Percentiles rank a stretch among this genome's conserved stretches.
Conservation (phyloP, 2,329 filamentous ascomycete genomes). For the Bisporella sp. region DNA sequence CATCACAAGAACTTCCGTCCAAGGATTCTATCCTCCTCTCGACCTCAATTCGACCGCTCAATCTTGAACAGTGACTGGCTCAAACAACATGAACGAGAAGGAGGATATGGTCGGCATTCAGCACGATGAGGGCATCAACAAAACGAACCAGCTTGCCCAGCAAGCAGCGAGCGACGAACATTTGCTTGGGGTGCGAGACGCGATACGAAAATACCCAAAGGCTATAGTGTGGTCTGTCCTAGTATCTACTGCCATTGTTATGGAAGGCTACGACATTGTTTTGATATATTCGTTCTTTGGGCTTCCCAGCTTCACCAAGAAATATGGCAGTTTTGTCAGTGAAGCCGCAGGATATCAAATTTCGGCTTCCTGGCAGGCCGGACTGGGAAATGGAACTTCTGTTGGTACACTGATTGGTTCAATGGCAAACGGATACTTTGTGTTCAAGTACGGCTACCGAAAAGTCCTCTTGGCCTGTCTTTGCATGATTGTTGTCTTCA, state of each 20-base stretch:
- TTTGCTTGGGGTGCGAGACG: not conserved
- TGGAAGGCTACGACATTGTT: conserved; percentile 31
- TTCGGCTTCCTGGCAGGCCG: conserved; percentile 23
- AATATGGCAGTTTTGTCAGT: not conserved
- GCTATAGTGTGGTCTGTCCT: conserved; percentile 12
- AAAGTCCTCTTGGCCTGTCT: conserved; percentile 38
- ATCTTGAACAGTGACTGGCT: too few relatives aligned
- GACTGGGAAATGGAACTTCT: conserved; percentile 15
- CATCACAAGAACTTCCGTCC: too few relatives aligned
- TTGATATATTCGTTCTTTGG: conserved; percentile 29
- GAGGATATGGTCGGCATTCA: too few relatives aligned
- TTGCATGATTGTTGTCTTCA: conserved; percentile 34
- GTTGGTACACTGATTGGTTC: conserved; percentile 34
- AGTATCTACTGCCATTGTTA: conserved; percentile 12
- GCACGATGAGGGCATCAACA: too few relatives aligned
- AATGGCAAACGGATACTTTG: conserved; percentile 38
- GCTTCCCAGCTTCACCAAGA: conserved; percentile 17
- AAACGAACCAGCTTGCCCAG: not conserved
- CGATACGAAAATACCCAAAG: conserved; percentile 35
- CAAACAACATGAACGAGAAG: too few relatives aligned
- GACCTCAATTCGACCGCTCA: too few relatives aligned
- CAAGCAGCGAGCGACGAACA: not conserved
- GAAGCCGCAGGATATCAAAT: conserved; percentile 12
- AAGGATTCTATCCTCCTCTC: too few relatives aligned
- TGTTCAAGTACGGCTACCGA: conserved; percentile 39